Base-by-base conservation (phyloP, 306 rosid species). In the Rosa multiflora region DNA sequence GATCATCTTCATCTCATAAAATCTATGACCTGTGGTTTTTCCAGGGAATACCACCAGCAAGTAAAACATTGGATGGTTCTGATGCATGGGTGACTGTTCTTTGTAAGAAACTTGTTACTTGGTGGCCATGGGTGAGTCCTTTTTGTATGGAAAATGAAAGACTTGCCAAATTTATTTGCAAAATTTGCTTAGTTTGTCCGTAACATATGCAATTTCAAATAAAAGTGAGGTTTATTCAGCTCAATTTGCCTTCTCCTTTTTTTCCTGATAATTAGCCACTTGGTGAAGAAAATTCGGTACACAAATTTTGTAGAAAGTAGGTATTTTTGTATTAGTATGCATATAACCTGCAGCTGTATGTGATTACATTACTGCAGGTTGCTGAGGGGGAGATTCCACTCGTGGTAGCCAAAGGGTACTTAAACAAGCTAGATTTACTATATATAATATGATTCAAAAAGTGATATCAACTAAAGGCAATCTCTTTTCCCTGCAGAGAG, bases 111-210 rank as follows among this genome's bases (percentile, higher is more conserved):
- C 92, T 95, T 78, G 55, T 59, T 40, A 43, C 51, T 35, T 92
- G 99, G 99, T 95, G 99, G 99, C 91, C 94, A 39, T 91, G 99
- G 97, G 98, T 91, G 83, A 84, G 92, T 89, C 64, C 37, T 74
- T 42, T 73, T 61, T 79, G 20, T 49, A 62, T 37, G 73, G 17
- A 72, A 52, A 68, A 13, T 66, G 46, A 47, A 17, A 37, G 21
- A 17, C 47, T 66, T 17, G 71, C 71, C 8, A 7, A 62, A 26
- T 29, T 62, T 62, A 42, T 62, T 11, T 62, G 20, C 10, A 1
- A 5, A 11, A 29, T 29, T 12, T 62, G 42, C 20, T 5, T 29
- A 62, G 18, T 62, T 6, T 29, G 18, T 62, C 67, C 40, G 26
- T 11, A 62, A 26, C 67, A 62, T 26, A 21, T 59, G 32, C 39